These are phyloP conservation scores for Paradendryphiella salina DNA, from an alignment of 2,329 filamentous ascomycete genomes.

Conservation along the genomic window DNA sequence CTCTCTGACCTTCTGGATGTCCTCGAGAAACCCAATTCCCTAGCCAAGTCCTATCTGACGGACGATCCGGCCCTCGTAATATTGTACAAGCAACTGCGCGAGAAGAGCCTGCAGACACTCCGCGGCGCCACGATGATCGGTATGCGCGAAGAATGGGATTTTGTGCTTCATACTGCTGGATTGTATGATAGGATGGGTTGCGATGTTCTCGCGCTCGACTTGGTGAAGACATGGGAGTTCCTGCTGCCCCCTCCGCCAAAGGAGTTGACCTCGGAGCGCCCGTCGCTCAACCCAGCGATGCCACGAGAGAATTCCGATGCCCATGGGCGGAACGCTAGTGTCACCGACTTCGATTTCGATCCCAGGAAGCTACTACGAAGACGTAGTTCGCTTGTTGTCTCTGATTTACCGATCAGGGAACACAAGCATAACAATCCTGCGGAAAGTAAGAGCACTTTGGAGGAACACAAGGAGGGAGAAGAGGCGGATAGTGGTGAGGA, in stretches of 20 bases:
- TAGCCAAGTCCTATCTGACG: slow-evolving; percentile 78
- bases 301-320: slow-evolving; percentile 30
- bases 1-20: slow-evolving; percentile 73
- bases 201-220: slow-evolving; percentile 81
- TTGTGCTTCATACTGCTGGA: slow-evolving; percentile 81
- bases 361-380: slow-evolving; percentile 70
- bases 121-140: slow-evolving; percentile 81
- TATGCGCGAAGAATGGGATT: slow-evolving; percentile 81
- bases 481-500: slow-evolving; percentile 48
- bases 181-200: slow-evolving; percentile 92
- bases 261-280: slow-evolving; percentile 18
- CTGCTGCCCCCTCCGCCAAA: slow-evolving; percentile 51
- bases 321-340: slow-evolving; percentile 20
- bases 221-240: slow-evolving; percentile 85
- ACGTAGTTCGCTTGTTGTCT: slow-evolving; percentile 77
- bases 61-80: slow-evolving; percentile 90
- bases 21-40: slow-evolving; percentile 68
- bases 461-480: slow-evolving; percentile 22
- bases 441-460: slow-evolving; percentile 19
- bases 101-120: slow-evolving; percentile 79
- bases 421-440: slow-evolving; percentile 27
- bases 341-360: slow-evolving; percentile 53
- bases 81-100: slow-evolving; percentile 82
- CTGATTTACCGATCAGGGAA: slow-evolving; percentile 62
- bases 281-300: slow-evolving; percentile 35